Conservation (phyloP, 2,329 filamentous ascomycete species). For the Thermothelomyces thermophilus region DNA sequence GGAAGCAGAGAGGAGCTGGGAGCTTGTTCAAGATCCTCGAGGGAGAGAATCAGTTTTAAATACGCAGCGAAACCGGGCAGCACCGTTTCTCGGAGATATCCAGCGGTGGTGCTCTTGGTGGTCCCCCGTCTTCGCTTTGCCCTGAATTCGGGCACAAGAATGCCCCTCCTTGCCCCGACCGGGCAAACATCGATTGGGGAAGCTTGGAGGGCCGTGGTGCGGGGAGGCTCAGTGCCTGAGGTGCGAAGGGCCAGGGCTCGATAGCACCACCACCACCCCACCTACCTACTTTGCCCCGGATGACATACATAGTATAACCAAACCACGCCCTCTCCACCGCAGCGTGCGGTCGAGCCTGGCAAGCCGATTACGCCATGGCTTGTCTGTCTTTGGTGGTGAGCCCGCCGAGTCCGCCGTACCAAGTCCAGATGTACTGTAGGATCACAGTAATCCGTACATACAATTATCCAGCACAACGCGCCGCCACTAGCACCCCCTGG, state of each 20-base stretch:
- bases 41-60: constrained; percentile 12
- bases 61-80: constrained; percentile 9
- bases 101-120: background rate
- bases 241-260: background rate
- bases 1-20: background rate
- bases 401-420: background rate
- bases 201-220: constrained; percentile 5
- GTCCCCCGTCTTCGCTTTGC: background rate
- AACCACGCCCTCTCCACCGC: constrained; percentile 7
- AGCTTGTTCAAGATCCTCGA: background rate
- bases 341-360: background rate
- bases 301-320: too few relatives aligned
- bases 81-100: constrained; percentile 23
- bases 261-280: constrained; percentile 1
- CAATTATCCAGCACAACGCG: too few relatives aligned
- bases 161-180: constrained; percentile 9
- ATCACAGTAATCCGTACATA: too few relatives aligned
- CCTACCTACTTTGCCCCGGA: too few relatives aligned
- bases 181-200: background rate
- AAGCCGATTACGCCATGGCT: constrained; percentile 22
- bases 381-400: constrained; percentile 8
- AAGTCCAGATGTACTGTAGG: too few relatives aligned
- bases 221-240: constrained; percentile 6
- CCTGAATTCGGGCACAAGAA: background rate
- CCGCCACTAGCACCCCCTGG: background rate